Conservation (phyloP, 2,329 filamentous ascomycete genomes). For the Fusarium sp. region DNA sequence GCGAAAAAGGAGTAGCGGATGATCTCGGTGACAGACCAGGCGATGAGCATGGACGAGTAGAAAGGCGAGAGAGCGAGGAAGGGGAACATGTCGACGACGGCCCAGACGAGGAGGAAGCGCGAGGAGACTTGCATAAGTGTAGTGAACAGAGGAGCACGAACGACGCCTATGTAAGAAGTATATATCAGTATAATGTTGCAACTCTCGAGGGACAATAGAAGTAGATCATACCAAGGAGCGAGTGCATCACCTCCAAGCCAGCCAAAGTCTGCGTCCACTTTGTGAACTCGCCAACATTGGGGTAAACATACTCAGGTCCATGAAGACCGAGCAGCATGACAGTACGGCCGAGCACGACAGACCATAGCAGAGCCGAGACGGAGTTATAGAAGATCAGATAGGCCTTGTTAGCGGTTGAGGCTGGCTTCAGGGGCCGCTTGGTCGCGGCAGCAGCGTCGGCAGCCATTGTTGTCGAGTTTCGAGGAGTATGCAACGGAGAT, state of each 20-base stretch:
- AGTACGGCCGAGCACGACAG: constrained; percentile 77
- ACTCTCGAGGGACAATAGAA: not conserved
- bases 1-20: constrained; percentile 94
- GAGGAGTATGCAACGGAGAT: too few relatives aligned
- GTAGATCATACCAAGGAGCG: constrained; percentile 71
- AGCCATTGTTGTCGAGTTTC: constrained; percentile 34
- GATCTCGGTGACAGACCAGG: constrained; percentile 92
- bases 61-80: constrained; percentile 68
- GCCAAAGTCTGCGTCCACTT: constrained; percentile 88
- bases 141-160: constrained; percentile 85
- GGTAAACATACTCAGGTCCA: constrained; percentile 70
- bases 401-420: constrained; percentile 60
- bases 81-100: constrained; percentile 80
- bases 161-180: constrained; percentile 68
- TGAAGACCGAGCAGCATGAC: constrained; percentile 62
- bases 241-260: constrained; percentile 84
- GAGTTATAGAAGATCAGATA: constrained; percentile 92
- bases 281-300: constrained; percentile 72
- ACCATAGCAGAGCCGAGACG: constrained; percentile 81
- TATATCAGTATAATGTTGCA: not conserved
- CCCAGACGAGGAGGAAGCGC: constrained; percentile 90
- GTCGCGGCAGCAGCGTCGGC: constrained; percentile 35
- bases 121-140: constrained; percentile 91
- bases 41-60: constrained; percentile 82
- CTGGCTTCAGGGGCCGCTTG: constrained; percentile 41